phyloP scores from a whole-genome alignment of 306 rosid species.

The Lithocarpus polystachyus region DNA sequence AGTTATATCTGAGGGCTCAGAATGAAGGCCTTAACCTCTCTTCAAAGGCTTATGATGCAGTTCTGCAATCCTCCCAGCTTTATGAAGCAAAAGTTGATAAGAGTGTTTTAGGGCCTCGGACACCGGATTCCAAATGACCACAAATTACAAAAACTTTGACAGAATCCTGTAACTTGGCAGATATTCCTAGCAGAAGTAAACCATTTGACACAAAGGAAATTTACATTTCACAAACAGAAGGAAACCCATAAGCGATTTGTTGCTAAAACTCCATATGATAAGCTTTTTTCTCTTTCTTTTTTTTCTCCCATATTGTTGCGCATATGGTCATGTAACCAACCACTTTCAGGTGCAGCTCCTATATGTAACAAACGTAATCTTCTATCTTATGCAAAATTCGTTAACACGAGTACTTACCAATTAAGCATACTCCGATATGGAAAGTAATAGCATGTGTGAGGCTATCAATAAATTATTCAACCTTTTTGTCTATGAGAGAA shows the following conservation, averaged over 20 bases:
- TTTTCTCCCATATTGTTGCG: constrained; percentile 20
- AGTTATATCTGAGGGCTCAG: constrained; percentile 64
- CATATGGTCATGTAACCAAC: constrained; percentile 21
- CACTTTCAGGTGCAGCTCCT: background rate
- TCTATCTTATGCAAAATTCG: background rate
- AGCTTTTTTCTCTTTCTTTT: constrained; percentile 24
- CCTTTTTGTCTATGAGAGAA: background rate
- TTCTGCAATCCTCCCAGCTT: constrained; percentile 49
- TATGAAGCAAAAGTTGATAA: constrained; percentile 53
- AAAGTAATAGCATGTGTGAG: no score
- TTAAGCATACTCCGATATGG: no score
- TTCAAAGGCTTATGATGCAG: constrained; percentile 65
- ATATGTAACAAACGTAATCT: background rate
- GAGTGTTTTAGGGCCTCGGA: constrained; percentile 63
- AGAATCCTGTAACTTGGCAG: constrained; percentile 41
- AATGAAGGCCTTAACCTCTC: constrained; percentile 63
- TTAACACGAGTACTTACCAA: no score
- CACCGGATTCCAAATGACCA: constrained; percentile 42
- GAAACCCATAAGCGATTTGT: constrained; percentile 13
- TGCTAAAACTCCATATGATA: constrained; percentile 15
- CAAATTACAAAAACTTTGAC: constrained; percentile 34
- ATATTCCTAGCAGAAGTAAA: constrained; percentile 32
- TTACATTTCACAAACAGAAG: constrained; percentile 21
- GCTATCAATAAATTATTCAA: background rate
- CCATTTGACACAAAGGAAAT: constrained; percentile 42